phyloP scores from a whole-genome alignment of 1,284 basidiomycete genomes.

The Apiotrichum sp. region DNA sequence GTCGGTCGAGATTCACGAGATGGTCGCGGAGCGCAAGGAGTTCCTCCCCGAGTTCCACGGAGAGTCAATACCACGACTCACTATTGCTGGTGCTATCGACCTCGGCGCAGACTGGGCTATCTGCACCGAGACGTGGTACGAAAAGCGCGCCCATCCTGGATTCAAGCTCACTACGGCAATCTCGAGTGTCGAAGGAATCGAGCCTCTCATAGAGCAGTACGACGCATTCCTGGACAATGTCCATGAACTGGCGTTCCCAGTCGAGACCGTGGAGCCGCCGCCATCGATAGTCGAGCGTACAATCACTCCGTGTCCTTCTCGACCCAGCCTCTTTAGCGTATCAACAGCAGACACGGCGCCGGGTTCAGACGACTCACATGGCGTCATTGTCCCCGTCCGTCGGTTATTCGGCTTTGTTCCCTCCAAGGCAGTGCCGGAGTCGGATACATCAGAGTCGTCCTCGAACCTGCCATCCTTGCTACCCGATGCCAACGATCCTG shows the following conservation, averaged over 20 bases:
- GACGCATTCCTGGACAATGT: conserved; percentile 8
- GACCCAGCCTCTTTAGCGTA: conserved; percentile 5
- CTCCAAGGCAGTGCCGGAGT: background rate
- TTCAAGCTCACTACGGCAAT: conserved; percentile 3
- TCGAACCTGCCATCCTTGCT: too few species aligned
- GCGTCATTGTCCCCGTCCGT: background rate
- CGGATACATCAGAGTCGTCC: too few species aligned
- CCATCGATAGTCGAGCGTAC: background rate
- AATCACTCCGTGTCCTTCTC: conserved; percentile 1
- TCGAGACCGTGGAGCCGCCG: background rate
- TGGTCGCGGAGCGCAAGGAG: conserved; percentile 11
- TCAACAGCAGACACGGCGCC: background rate
- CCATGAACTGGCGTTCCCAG: conserved; percentile 8
- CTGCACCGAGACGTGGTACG: conserved; percentile 22
- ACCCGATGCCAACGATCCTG: too few species aligned
- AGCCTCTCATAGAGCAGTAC: conserved; percentile 5
- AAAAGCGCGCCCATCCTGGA: conserved; percentile 15
- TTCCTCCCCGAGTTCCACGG: conserved; percentile 10
- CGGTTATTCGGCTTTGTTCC: background rate
- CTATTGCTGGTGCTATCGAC: conserved; percentile 25
- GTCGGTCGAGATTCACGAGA: background rate
- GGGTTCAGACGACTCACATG: conserved; percentile 5
- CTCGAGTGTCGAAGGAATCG: conserved; percentile 1
- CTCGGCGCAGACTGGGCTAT: conserved; percentile 23
- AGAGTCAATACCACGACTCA: conserved; percentile 17